Evolutionary conservation across 257 asterid species (phyloP).

Genomic region (Linaria vulgaris): DNA sequence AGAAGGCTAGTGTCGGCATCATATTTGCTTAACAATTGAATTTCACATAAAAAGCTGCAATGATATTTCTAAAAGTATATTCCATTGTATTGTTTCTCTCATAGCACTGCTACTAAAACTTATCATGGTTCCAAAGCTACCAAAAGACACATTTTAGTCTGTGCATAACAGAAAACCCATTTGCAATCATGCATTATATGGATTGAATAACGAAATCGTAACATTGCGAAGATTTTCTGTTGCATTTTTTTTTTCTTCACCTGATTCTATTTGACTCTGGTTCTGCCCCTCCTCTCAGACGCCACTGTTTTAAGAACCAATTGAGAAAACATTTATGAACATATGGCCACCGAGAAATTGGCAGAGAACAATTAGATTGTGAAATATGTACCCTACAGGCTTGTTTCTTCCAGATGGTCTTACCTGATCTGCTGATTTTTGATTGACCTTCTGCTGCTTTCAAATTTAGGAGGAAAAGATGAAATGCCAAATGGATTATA

Average conservation of each 20-base stretch:
- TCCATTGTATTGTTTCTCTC: neutral
- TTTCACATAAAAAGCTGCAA: slow-evolving; percentile 11
- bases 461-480: slow-evolving; percentile 81
- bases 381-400: too few species aligned
- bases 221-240: neutral
- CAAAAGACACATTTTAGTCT: neutral
- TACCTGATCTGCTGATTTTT: slow-evolving; percentile 17
- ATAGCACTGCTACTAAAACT: neutral
- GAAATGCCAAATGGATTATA: slow-evolving; percentile 96
- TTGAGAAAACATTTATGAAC: neutral
- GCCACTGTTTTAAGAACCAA: neutral
- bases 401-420: neutral
- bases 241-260: neutral
- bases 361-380: neutral
- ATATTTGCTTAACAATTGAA: slow-evolving; percentile 14
- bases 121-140: neutral
- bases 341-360: neutral
- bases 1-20: slow-evolving; percentile 12
- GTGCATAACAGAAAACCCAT: slow-evolving; percentile 10
- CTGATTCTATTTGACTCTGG: neutral
- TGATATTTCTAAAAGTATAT: neutral
- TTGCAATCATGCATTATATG: slow-evolving; percentile 20
- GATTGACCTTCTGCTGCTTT: slow-evolving; percentile 12
- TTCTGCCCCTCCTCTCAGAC: neutral
- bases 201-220: neutral